These are phyloP conservation scores for Linnemannia exigua DNA, from an alignment of 192 early-diverging fungal genomes.

Conservation along the genomic window DNA sequence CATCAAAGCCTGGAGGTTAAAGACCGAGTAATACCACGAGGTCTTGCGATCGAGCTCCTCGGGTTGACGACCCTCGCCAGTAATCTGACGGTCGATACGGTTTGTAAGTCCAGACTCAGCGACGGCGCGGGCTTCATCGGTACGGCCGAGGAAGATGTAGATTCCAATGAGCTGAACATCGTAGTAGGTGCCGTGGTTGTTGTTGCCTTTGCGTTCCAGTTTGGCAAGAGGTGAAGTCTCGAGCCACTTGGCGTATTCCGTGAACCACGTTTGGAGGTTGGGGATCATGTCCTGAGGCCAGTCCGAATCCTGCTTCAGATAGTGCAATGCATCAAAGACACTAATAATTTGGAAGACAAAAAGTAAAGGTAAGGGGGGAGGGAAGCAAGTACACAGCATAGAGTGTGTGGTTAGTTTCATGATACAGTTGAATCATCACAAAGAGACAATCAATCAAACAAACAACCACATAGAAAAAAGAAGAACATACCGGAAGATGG, in stretches of 20 bases:
- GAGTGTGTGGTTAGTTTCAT: background rate
- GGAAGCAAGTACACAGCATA: background rate
- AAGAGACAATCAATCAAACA: background rate
- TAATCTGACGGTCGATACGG: constrained; percentile 59
- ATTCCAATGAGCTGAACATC: constrained; percentile 65
- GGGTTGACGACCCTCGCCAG: constrained; percentile 54
- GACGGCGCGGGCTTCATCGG: constrained; percentile 42
- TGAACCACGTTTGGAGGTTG: constrained; percentile 56
- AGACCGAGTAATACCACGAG: constrained; percentile 67
- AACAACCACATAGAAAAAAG: background rate
- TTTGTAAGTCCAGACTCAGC: constrained; percentile 43
- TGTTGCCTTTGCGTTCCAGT: constrained; percentile 47
- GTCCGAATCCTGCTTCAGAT: constrained; percentile 43
- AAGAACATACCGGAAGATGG: constrained; percentile 48
- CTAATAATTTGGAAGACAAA: constrained; percentile 21
- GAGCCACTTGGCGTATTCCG: constrained; percentile 56
- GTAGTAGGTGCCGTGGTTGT: constrained; percentile 73
- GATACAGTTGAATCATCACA: background rate
- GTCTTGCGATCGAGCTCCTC: constrained; percentile 60
- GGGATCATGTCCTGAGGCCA: constrained; percentile 54
- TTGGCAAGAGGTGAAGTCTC: constrained; percentile 39
- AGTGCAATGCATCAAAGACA: constrained; percentile 57
- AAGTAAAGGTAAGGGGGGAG: background rate
- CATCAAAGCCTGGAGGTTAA: constrained; percentile 64
- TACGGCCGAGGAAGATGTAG: constrained; percentile 58